phyloP scores from a whole-genome alignment of 192 early-diverging fungal genomes.

The Coemansia sp. region DNA sequence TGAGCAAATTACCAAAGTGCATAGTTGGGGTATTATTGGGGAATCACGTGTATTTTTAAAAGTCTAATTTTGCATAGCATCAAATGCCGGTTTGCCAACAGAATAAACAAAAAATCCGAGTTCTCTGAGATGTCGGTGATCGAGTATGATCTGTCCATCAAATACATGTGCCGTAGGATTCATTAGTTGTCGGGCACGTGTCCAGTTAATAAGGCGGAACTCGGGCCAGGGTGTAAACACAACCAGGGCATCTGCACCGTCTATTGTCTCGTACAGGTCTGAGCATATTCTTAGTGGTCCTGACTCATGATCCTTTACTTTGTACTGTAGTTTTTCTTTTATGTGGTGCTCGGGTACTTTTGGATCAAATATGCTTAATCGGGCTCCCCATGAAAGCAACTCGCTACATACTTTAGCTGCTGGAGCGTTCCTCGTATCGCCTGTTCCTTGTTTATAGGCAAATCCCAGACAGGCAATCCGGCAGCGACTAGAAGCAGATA shows the following conservation, averaged over 20 bases:
- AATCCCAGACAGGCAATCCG: constrained; percentile 82
- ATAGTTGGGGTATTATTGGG: not conserved
- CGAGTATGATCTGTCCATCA: constrained; percentile 84
- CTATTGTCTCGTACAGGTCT: constrained; percentile 73
- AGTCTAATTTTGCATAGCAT: not conserved
- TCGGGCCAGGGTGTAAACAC: constrained; percentile 89
- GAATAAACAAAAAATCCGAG: constrained; percentile 78
- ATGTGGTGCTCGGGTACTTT: constrained; percentile 78
- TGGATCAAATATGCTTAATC: constrained; percentile 82
- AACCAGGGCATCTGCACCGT: constrained; percentile 72
- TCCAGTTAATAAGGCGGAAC: constrained; percentile 68
- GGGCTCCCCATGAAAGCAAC: constrained; percentile 74
- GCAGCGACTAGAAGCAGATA: constrained; percentile 76
- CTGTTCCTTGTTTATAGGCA: constrained; percentile 93
- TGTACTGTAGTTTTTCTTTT: too few relatives aligned
- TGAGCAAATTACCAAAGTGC: not conserved
- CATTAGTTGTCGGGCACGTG: constrained; percentile 64
- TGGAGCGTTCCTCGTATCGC: constrained; percentile 89
- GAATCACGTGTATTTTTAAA: not conserved
- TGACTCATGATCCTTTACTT: too few relatives aligned
- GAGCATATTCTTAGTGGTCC: too few relatives aligned
- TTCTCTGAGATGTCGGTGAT: constrained; percentile 56
- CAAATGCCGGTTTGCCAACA: constrained; percentile 69
- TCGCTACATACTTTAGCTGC: constrained; percentile 81
- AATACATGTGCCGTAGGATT: constrained; percentile 84